Conservation (phyloP, 2,329 filamentous ascomycete species). For the Botrytis aclada region DNA sequence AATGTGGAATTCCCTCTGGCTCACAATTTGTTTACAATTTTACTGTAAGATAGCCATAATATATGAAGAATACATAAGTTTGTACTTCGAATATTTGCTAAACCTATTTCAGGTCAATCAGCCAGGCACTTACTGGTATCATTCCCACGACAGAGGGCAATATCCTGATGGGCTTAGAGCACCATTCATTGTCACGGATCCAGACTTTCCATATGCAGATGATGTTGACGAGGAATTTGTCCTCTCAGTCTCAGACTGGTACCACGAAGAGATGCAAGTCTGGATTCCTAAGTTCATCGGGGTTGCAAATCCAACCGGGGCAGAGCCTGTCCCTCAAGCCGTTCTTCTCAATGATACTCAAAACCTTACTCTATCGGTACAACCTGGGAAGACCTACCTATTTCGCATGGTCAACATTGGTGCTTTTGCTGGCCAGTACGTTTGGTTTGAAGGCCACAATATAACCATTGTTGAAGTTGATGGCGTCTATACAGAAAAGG, state of each 20-base stretch:
- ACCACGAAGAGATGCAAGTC: conserved; percentile 52
- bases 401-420: conserved; percentile 71
- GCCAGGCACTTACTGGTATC: conserved; percentile 77
- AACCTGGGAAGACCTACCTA: conserved; percentile 68
- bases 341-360: conserved; percentile 70
- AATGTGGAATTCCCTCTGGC: conserved; percentile 64
- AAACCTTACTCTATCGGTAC: conserved; percentile 55
- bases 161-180: conserved; percentile 59
- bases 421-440: conserved; percentile 64
- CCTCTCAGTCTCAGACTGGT: conserved; percentile 59
- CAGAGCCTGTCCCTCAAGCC: conserved; percentile 61
- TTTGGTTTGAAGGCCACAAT: conserved; percentile 65
- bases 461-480: conserved; percentile 72
- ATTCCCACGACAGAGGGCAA: conserved; percentile 53
- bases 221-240: conserved; percentile 53
- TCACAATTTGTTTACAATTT: conserved; percentile 68
- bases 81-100: conserved; percentile 35
- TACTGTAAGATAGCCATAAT: conserved; percentile 43
- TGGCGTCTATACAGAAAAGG: conserved; percentile 61
- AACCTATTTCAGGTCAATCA: conserved; percentile 48
- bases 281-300: conserved; percentile 46
- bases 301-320: conserved; percentile 48
- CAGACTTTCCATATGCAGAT: conserved; percentile 46
- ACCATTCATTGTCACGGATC: conserved; percentile 54
- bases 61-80: neutral